These are phyloP conservation scores for Tubosaeta sp. DNA, from an alignment of 768 basidiomycete genomes.

Conservation along the genomic window DNA sequence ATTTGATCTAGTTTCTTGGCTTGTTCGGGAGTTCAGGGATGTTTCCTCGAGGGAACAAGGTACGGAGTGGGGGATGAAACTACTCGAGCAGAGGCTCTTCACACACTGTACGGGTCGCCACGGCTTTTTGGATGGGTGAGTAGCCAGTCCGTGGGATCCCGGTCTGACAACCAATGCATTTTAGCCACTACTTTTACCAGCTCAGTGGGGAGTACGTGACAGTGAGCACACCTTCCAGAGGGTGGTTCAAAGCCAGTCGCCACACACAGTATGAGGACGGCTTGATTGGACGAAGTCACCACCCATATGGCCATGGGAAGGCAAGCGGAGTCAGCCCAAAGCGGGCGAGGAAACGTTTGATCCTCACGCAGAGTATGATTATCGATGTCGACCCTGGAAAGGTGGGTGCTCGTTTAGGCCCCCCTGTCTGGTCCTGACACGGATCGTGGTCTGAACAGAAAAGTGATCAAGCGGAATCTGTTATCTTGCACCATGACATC, in stretches of 20 bases:
- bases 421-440: slow-evolving; percentile 8
- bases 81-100: slow-evolving; percentile 81
- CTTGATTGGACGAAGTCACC: slow-evolving; percentile 30
- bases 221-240: slow-evolving; percentile 57
- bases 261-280: slow-evolving; percentile 42
- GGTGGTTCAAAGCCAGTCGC: slow-evolving; percentile 61
- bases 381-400: slow-evolving; percentile 82
- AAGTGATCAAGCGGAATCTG: slow-evolving; percentile 85
- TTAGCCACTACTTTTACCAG: slow-evolving; percentile 85
- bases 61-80: slow-evolving; percentile 67
- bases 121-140: slow-evolving; percentile 84
- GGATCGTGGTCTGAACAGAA: slow-evolving; percentile 39
- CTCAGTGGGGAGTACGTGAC: slow-evolving; percentile 72
- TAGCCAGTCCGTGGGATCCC: background rate
- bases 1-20: slow-evolving; percentile 86
- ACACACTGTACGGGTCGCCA: slow-evolving; percentile 78
- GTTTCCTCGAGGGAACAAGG: slow-evolving; percentile 80
- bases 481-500: slow-evolving; percentile 88
- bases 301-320: slow-evolving; percentile 35
- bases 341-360: slow-evolving; percentile 55
- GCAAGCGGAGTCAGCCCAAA: slow-evolving; percentile 38
- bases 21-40: slow-evolving; percentile 88
- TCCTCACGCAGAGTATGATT: slow-evolving; percentile 85
- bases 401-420: slow-evolving; percentile 34
- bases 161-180: slow-evolving; percentile 5